Evolutionary conservation across 192 early-diverging fungal species (phyloP), one percentile per base, ranked within the genome.

Genomic region (Coemansia sp.): DNA sequence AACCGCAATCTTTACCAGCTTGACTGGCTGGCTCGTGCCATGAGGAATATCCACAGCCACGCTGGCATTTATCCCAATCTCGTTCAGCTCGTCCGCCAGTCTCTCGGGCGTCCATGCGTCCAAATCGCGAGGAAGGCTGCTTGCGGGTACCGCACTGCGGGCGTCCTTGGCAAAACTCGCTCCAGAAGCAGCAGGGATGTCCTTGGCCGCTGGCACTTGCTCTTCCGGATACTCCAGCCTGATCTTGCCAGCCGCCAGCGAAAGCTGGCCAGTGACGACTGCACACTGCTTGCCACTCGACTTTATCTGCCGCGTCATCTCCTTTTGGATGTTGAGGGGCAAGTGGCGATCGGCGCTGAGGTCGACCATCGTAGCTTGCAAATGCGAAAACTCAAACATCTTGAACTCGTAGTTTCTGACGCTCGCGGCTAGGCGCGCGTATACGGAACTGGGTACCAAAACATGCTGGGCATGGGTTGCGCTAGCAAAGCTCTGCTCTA

Each of bases 331-430:
- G 40, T 57, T 63, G 32, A 80, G 61, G 24, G 76, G 76, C 63
- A 80, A 27, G 22, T 80, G 76, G 4, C 76, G 63, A 54, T 80
- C 76, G 0, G 71, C 67, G 44, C 73, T 72, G 8, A 80, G 71
- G 22, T 73, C 65, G 19, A 80, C 57, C 7, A 57, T 68, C 9
- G 76, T 73, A 8, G 70, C 76, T 26, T 77, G 68, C 64, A 77
- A 37, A 54, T 74, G 64, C 50, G 67, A 61, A 37, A 40, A 66
- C 42, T 80, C 76, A 17, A 73, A 65, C 57, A 80, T 11, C 10
- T 40, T 53, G 50, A 67, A 74, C 8, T 80, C 76, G 10, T 56
- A 59, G 21, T 34, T 53, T 27, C 41, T 53, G 18, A 63, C 59
- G n/a, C 41, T 12, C 8, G 62, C 41, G 10, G 35, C 53, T 1